Conservation (phyloP, 148 eudicot genomes). For the Linanthus parryae region DNA sequence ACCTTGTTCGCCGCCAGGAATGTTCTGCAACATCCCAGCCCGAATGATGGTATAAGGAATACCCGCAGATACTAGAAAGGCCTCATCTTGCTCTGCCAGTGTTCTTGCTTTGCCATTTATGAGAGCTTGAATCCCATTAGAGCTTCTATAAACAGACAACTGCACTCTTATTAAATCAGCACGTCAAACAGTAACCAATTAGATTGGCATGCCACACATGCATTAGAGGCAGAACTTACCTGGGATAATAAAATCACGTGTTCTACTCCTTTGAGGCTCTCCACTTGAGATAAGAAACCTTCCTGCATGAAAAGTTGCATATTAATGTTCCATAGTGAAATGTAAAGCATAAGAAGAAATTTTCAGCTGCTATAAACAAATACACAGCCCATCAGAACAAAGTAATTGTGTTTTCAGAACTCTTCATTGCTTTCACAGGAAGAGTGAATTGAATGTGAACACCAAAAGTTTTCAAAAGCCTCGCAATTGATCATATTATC, state of each 20-base stretch:
- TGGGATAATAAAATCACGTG: conserved; percentile 79
- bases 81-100: conserved; percentile 76
- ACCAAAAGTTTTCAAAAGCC: no score
- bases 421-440: no score
- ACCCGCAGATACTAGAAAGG: conserved; percentile 41
- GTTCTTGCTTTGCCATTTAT: conserved; percentile 65
- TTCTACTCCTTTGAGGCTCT: conserved; percentile 59
- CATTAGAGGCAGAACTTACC: conserved; percentile 31
- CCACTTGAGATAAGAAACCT: conserved; percentile 58
- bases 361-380: no score
- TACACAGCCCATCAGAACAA: no score
- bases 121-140: conserved; percentile 72
- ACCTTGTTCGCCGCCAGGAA: conserved; percentile 79
- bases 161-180: conserved; percentile 54
- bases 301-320: conserved; percentile 40
- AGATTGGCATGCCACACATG: background rate
- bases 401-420: no score
- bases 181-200: conserved; percentile 16
- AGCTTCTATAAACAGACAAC: conserved; percentile 83
- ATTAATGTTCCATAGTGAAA: background rate
- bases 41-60: conserved; percentile 81
- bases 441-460: no score
- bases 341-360: no score
- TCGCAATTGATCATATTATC: no score
- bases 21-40: conserved; percentile 52